Evolutionary conservation across 1,284 basidiomycete genomes (phyloP).

Genomic region (Sphaerobolus stellatus): DNA sequence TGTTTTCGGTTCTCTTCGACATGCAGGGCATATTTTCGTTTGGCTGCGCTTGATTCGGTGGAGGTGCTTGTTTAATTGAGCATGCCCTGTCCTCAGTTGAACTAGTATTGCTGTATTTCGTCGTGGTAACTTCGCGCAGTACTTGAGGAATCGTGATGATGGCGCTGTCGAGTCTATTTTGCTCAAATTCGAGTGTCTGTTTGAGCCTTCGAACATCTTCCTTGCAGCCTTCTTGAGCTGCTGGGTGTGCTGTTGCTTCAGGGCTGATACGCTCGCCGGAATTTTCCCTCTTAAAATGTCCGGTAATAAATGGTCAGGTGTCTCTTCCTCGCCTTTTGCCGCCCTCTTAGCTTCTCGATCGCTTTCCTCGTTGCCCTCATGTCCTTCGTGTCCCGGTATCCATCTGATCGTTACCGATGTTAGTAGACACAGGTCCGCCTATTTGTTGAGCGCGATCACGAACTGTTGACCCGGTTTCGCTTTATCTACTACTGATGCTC

Average conservation of each 20-base stretch:
- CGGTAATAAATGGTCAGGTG: no score
- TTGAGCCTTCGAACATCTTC: not conserved
- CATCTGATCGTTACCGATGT: conserved; percentile 13
- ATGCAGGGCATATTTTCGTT: not conserved
- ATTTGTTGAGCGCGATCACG: not conserved
- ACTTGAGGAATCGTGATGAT: not conserved
- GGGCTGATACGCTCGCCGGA: not conserved
- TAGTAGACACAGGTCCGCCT: no score
- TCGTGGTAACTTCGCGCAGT: not conserved
- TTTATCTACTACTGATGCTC: not conserved
- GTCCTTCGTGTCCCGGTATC: conserved; percentile 20
- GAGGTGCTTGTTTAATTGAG: not conserved
- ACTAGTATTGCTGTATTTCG: not conserved
- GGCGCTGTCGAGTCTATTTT: not conserved
- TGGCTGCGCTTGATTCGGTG: not conserved
- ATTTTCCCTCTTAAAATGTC: no score
- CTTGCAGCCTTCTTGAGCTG: not conserved
- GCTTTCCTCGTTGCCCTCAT: conserved; percentile 22
- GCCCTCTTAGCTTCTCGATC: conserved; percentile 21
- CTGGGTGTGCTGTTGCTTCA: not conserved
- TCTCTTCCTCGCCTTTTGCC: conserved; percentile 14
- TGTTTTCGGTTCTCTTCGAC: not conserved
- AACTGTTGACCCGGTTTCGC: not conserved
- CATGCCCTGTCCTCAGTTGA: not conserved
- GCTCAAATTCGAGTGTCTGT: not conserved